A percentile compares a stretch with the other conserved stretches of the same genome.
These are phyloP conservation scores for Camellia granthamiana DNA, from an alignment of 148 eudicot genomes.

Conservation along the genomic window DNA sequence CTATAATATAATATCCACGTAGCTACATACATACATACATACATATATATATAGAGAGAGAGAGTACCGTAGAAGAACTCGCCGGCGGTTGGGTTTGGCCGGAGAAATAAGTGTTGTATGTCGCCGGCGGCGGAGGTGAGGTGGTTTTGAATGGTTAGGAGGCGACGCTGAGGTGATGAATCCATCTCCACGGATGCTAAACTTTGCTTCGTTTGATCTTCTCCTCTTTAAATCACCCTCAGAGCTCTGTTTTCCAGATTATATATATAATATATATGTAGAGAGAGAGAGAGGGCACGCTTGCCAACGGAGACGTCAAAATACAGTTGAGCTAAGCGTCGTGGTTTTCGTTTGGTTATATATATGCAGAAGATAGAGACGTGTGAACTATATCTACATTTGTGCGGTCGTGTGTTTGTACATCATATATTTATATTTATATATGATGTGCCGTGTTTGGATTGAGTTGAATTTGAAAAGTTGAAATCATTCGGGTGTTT, in stretches of 20 bases:
- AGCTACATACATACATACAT: not conserved
- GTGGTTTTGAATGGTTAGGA: constrained; percentile 51
- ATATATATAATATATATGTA: not conserved
- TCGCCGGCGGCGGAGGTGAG: constrained; percentile 17
- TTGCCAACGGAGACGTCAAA: constrained; percentile 1
- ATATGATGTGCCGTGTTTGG: too few species aligned
- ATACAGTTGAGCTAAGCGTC: constrained; percentile 25
- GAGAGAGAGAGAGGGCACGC: constrained; percentile 10
- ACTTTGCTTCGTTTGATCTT: not conserved
- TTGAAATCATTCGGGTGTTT: not conserved
- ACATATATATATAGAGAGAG: not conserved
- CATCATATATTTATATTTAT: too few species aligned
- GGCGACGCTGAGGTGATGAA: constrained; percentile 50
- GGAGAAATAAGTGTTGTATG: constrained; percentile 24
- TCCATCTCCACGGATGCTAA: constrained; percentile 57
- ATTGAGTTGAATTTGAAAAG: too few species aligned
- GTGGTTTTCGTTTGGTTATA: too few species aligned
- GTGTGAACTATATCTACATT: not conserved
- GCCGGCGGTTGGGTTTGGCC: constrained; percentile 44
- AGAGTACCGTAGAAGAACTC: constrained; percentile 55
- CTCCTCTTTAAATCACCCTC: not conserved
- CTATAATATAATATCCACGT: not conserved
- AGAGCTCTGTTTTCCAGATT: not conserved
- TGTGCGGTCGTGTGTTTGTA: too few species aligned
- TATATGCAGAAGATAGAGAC: not conserved